A percentile compares a stretch with the other conserved stretches of the same genome.
These are phyloP conservation scores for Paradendryphiella salina DNA, from an alignment of 2,329 filamentous ascomycete species.

Conservation along the genomic window DNA sequence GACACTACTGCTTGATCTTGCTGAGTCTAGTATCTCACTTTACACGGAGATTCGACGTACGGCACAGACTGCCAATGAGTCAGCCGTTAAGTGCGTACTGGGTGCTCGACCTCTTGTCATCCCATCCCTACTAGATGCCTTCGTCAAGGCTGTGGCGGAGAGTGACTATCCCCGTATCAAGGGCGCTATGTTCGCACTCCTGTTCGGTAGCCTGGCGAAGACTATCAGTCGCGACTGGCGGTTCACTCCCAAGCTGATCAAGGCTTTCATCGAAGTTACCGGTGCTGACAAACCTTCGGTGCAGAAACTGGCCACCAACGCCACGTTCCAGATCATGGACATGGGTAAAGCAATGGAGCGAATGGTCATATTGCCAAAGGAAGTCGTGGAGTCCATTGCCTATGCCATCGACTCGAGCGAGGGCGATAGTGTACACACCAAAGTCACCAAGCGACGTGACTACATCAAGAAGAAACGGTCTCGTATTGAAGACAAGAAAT, in stretches of 20 bases:
- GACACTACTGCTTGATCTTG: constrained; percentile 79
- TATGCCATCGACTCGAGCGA: constrained; percentile 42
- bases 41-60: constrained; percentile 96
- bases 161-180: constrained; percentile 92
- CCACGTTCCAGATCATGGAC: constrained; percentile 83
- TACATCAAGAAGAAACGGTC: constrained; percentile 75
- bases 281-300: constrained; percentile 93
- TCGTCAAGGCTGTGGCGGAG: constrained; percentile 75
- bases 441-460: constrained; percentile 68
- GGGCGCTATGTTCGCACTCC: constrained; percentile 85
- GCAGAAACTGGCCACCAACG: constrained; percentile 80
- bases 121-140: constrained; percentile 76
- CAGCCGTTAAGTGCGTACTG: constrained; percentile 86
- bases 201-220: constrained; percentile 86
- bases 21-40: constrained; percentile 83
- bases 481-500: constrained; percentile 82
- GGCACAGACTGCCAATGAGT: constrained; percentile 89
- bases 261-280: constrained; percentile 85
- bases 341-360: constrained; percentile 88
- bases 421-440: constrained; percentile 60
- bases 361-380: constrained; percentile 78
- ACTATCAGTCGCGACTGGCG: constrained; percentile 92
- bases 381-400: constrained; percentile 67
- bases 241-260: constrained; percentile 87
- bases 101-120: constrained; percentile 88